Conservation (phyloP, 306 rosid genomes). For the Alnus rubra region DNA sequence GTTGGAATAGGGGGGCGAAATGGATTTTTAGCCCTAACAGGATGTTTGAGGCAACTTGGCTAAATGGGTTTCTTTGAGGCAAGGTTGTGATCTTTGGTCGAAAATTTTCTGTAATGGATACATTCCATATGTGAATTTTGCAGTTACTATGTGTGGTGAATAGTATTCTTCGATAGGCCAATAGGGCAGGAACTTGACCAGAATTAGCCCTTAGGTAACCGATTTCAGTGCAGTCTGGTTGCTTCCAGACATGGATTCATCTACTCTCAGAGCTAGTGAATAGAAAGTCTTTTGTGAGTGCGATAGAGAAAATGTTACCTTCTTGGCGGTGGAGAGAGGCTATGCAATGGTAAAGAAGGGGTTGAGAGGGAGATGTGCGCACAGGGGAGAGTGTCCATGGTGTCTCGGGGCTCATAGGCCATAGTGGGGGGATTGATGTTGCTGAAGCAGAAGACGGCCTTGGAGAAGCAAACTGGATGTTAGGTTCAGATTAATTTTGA, state of each 20-base stretch:
- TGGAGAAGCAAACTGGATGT: slow-evolving; percentile 28
- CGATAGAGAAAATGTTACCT: slow-evolving; percentile 48
- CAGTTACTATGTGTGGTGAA: slow-evolving; percentile 50
- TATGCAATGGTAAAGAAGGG: slow-evolving; percentile 53
- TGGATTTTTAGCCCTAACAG: too few relatives aligned
- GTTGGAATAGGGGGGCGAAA: too few relatives aligned
- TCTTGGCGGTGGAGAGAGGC: slow-evolving; percentile 60
- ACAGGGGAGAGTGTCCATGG: slow-evolving; percentile 43
- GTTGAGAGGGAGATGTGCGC: slow-evolving; percentile 34
- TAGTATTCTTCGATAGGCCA: slow-evolving; percentile 36
- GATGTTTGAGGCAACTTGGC: too few relatives aligned
- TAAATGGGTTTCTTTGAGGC: slow-evolving; percentile 28
- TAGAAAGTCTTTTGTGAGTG: slow-evolving; percentile 42
- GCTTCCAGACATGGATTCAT: slow-evolving; percentile 52
- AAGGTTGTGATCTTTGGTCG: slow-evolving; percentile 42
- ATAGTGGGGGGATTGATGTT: slow-evolving; percentile 26
- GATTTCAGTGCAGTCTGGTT: slow-evolving; percentile 52
- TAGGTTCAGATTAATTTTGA: slow-evolving; percentile 24
- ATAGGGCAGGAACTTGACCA: slow-evolving; percentile 48
- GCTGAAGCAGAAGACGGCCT: slow-evolving; percentile 36
- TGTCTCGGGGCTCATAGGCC: slow-evolving; percentile 42
- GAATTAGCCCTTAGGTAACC: slow-evolving; percentile 42
- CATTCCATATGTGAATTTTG: slow-evolving; percentile 48
- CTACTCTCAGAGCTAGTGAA: slow-evolving; percentile 55
- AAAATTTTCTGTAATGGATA: slow-evolving; percentile 36